Conservation (phyloP, 2,329 filamentous ascomycete genomes). For the Penicillium crustosum region DNA sequence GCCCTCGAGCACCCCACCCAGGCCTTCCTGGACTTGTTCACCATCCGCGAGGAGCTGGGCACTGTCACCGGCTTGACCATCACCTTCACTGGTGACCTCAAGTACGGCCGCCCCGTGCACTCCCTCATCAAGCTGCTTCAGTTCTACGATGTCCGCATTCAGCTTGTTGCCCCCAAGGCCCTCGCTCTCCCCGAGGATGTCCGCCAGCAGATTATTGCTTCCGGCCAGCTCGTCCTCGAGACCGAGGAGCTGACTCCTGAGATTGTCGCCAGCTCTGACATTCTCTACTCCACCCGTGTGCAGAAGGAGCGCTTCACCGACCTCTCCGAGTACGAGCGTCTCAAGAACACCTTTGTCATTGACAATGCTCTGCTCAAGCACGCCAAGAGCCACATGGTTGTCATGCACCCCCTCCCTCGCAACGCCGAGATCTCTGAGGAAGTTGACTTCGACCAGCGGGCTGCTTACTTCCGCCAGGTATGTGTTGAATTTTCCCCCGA, state of each 20-base stretch:
- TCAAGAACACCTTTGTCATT: constrained; percentile 86
- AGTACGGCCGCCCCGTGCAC: constrained; percentile 92
- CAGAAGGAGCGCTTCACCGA: constrained; percentile 95
- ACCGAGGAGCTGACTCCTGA: constrained; percentile 79
- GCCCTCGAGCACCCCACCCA: constrained; percentile 96
- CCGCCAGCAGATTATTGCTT: constrained; percentile 66
- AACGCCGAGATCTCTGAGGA: constrained; percentile 93
- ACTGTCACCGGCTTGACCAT: constrained; percentile 94
- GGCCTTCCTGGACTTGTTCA: constrained; percentile 96
- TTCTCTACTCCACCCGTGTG: constrained; percentile 94
- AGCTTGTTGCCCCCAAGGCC: constrained; percentile 81
- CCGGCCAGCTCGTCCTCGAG: constrained; percentile 75
- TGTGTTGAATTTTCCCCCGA: constrained; percentile 43
- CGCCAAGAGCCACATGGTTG: constrained; percentile 88
- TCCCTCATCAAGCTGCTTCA: constrained; percentile 90
- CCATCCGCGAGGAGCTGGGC: constrained; percentile 94
- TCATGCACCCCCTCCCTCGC: constrained; percentile 91
- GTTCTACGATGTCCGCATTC: constrained; percentile 92
- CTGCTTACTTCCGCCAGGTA: constrained; percentile 99
- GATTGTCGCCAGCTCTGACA: constrained; percentile 81
- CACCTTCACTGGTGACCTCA: constrained; percentile 90
- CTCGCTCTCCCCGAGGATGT: constrained; percentile 76
- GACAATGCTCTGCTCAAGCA: constrained; percentile 87
- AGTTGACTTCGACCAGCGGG: constrained; percentile 94
- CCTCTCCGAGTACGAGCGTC: constrained; percentile 73